Base-by-base conservation (phyloP, 257 asterid genomes). In the Solanum okadae region DNA sequence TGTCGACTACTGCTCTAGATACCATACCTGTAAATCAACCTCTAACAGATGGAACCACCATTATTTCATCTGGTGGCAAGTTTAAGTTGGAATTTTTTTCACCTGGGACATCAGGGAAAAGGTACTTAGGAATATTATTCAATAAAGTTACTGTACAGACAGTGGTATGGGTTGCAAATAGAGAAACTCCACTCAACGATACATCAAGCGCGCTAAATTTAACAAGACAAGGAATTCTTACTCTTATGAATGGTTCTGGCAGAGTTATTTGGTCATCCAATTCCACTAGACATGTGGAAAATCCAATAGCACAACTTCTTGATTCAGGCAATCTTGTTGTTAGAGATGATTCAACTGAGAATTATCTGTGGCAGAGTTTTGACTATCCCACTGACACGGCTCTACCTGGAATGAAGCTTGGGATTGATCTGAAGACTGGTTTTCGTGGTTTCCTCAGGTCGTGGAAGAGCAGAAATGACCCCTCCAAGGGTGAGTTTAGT, bases 351-450 rank as follows among this genome's bases (percentile, higher is more conserved):
- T 84, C 72, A 25, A 8, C 38, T 31, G 87, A 75, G 5, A 31
- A 35, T 34, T 83, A 89, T 35, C 31, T 84, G 56, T 91, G 92
- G 94, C 91, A 92, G 87, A 91, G 93, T 86, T 92, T 92, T 88
- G 94, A 92, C 42, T 59, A 89, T 84, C 94, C 92, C 1, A 33
- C 81, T 67, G 92, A 91, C 86, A 91, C 93, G 25, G 59, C 89
- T 14, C 37, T 92, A 29, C 92, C 92, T 4, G 92, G 93, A 33
- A 90, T 92, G 92, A 92, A 92, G 89, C 87, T 91, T 2, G 94
- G 94, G 9, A 59, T 91, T 89, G 81, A 92, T 56, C 75, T 90
- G 6, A 81, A 77, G 25, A 89, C 88, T 27, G 88, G 86, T 33
- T 87, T 83, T 25, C 89, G 78, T 63, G 70, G 90, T 89, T 90